Evolutionary conservation across 2,329 filamentous ascomycete species (phyloP).

Genomic region (Calonectria pseudoreteaudii): DNA sequence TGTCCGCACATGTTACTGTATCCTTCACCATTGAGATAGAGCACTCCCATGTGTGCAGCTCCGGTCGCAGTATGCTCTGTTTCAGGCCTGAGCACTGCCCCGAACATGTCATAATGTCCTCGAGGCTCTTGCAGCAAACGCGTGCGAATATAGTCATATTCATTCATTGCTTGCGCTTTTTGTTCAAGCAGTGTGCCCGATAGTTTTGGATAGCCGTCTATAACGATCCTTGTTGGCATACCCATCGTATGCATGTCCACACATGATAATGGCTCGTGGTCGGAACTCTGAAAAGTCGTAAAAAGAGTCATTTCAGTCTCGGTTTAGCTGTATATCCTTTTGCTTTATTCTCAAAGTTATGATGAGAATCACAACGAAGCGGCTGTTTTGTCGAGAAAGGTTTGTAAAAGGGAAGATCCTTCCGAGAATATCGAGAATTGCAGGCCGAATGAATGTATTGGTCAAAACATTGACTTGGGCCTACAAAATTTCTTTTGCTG

Average conservation of each 20-base stretch:
- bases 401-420: not conserved
- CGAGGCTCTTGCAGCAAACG: not conserved
- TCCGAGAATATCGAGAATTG: not conserved
- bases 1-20: slow-evolving; percentile 22
- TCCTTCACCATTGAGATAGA: slow-evolving; percentile 11
- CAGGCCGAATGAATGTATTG: not conserved
- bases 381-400: not conserved
- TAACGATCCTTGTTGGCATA: slow-evolving; percentile 4
- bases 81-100: not conserved
- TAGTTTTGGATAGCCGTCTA: not conserved
- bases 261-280: not conserved
- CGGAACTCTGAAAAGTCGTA: not conserved
- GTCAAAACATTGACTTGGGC: not conserved
- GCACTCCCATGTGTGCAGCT: slow-evolving; percentile 16
- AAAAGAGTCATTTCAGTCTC: not conserved
- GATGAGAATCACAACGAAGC: not conserved
- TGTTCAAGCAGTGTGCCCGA: slow-evolving; percentile 3
- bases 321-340: too few species aligned
- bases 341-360: not conserved
- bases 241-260: slow-evolving; percentile 17
- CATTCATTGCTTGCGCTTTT: not conserved
- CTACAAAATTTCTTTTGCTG: not conserved
- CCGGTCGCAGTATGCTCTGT: slow-evolving; percentile 7
- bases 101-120: slow-evolving; percentile 18
- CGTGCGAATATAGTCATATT: slow-evolving; percentile 7